These are phyloP conservation scores for Pythium volutum DNA, from an alignment of 352 stramenopile species.

Conservation along the genomic window DNA sequence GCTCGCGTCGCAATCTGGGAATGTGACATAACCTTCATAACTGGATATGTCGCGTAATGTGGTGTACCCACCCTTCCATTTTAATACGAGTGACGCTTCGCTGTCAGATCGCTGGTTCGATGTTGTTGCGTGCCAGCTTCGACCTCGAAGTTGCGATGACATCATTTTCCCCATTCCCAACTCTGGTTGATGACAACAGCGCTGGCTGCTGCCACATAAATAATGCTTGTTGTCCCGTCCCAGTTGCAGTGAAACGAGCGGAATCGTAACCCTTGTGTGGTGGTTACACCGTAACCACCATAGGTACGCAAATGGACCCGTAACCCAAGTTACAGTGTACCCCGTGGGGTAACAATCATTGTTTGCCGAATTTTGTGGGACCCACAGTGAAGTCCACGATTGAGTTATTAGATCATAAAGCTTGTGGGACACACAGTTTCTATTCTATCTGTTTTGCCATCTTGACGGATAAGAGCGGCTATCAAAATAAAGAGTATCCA, in stretches of 20 bases:
- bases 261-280: background rate
- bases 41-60: background rate
- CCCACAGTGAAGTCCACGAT: no score
- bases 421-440: no score
- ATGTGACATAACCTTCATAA: background rate
- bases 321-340: no score
- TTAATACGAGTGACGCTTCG: conserved; percentile 17
- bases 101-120: conserved; percentile 13
- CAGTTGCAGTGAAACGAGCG: conserved; percentile 8
- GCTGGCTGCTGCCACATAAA: conserved; percentile 9
- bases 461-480: no score
- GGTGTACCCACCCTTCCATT: background rate
- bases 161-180: conserved; percentile 10
- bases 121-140: conserved; percentile 1
- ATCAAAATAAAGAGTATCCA: no score
- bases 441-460: no score
- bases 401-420: no score
- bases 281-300: no score
- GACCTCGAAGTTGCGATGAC: conserved; percentile 14
- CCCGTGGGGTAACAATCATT: background rate
- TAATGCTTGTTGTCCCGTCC: conserved; percentile 1
- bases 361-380: background rate
- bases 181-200: background rate
- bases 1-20: background rate
- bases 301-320: no score